Conservation (phyloP, 495 filamentous ascomycete species). For the Tuber borchii region DNA sequence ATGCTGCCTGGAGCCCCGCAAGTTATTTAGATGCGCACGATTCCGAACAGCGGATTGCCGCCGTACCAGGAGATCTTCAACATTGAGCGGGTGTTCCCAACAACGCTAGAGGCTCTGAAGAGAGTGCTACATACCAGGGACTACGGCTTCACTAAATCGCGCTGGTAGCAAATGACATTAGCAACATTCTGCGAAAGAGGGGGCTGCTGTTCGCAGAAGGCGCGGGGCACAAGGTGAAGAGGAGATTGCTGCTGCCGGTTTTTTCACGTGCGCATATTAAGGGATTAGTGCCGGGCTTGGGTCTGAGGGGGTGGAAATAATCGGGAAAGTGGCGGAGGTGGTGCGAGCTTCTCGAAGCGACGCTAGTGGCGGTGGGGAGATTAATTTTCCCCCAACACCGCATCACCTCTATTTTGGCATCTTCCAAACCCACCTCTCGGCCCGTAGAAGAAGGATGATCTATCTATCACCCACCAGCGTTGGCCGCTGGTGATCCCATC, state of each 20-base stretch:
- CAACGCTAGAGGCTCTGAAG: constrained; percentile 57
- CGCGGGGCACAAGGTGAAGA: constrained; percentile 73
- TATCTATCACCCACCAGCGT: no score
- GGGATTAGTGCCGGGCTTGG: constrained; percentile 79
- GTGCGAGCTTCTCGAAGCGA: constrained; percentile 32
- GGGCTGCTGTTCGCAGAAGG: constrained; percentile 80
- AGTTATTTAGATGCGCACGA: constrained; percentile 3
- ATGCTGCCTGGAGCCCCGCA: constrained; percentile 8
- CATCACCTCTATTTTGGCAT: no score
- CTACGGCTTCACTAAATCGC: constrained; percentile 75
- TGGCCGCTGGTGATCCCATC: no score
- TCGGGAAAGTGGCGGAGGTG: constrained; percentile 16
- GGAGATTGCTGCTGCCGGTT: constrained; percentile 70
- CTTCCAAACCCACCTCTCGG: no score
- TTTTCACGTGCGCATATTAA: constrained; percentile 77
- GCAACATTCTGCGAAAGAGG: constrained; percentile 48
- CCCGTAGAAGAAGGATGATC: no score
- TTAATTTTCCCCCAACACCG: no score
- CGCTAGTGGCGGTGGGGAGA: no score
- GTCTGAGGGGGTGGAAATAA: constrained; percentile 48
- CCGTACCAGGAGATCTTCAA: constrained; percentile 60
- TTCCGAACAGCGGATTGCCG: constrained; percentile 71
- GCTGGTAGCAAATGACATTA: constrained; percentile 52
- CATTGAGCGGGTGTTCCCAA: constrained; percentile 60
- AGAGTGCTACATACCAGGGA: constrained; percentile 59